phyloP scores from a whole-genome alignment of 345 rosid genomes.

The Barbarea vulgaris region DNA sequence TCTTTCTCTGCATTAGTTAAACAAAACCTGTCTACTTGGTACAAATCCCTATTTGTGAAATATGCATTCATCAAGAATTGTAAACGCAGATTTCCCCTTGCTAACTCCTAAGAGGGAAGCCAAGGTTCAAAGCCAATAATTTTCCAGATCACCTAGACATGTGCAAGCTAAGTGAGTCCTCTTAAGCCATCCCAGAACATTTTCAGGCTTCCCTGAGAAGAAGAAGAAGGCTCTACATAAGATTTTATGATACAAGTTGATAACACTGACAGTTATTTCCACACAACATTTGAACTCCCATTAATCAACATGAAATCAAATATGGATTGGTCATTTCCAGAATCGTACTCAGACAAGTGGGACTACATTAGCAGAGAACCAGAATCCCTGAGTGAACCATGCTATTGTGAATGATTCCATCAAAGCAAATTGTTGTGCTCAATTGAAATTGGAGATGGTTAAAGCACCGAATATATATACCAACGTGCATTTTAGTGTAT shows the following conservation, averaged over 20 bases:
- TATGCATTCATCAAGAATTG: conserved; percentile 5
- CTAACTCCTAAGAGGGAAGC: neutral
- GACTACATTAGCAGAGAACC: neutral
- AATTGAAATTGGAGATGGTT: neutral
- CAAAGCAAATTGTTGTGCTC: neutral
- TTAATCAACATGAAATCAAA: neutral
- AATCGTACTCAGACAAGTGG: neutral
- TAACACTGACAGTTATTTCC: neutral
- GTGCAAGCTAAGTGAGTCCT: conserved; percentile 7
- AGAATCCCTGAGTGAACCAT: neutral
- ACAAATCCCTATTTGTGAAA: conserved; percentile 2
- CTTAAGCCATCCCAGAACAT: conserved; percentile 4
- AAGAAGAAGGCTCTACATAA: conserved; percentile 8
- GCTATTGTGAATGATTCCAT: neutral
- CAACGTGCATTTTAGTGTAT: neutral
- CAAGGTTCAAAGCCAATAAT: conserved; percentile 15
- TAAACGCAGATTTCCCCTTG: neutral
- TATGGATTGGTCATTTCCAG: neutral
- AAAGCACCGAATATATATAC: neutral
- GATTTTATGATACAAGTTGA: neutral
- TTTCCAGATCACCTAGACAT: neutral
- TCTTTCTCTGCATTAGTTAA: conserved; percentile 6
- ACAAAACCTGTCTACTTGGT: neutral
- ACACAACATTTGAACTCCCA: conserved; percentile 6
- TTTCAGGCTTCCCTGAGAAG: conserved; percentile 12